These are phyloP conservation scores for Naganishia friedmannii DNA, from an alignment of 768 basidiomycete species.

Conservation along the genomic window DNA sequence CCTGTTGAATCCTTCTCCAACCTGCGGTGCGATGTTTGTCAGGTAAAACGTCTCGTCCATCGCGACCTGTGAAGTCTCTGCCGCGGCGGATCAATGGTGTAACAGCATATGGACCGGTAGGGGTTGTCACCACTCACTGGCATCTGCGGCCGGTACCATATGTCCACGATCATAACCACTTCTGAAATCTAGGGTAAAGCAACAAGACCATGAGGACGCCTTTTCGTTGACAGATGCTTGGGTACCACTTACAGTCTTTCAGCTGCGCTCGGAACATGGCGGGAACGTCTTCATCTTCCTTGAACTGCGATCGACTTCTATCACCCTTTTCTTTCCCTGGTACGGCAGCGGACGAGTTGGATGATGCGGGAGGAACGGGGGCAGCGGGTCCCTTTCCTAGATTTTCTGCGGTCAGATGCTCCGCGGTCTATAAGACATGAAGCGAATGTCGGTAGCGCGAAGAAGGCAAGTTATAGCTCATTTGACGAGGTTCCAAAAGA, in stretches of 20 bases:
- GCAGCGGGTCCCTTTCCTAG: slow-evolving; percentile 29
- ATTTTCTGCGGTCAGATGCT: slow-evolving; percentile 71
- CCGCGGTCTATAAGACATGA: slow-evolving; percentile 69
- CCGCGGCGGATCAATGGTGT: not conserved
- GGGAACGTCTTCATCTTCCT: slow-evolving; percentile 78
- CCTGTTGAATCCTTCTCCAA: slow-evolving; percentile 93
- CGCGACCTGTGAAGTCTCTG: slow-evolving; percentile 59
- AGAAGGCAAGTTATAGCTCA: not conserved
- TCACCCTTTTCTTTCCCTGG: slow-evolving; percentile 31
- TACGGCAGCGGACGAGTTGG: not conserved
- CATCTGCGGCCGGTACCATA: slow-evolving; percentile 98
- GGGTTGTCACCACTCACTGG: slow-evolving; percentile 54
- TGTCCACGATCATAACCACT: slow-evolving; percentile 96
- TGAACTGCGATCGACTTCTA: slow-evolving; percentile 56
- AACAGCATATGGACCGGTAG: not conserved
- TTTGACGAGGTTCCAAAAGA: not conserved
- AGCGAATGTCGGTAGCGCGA: not conserved
- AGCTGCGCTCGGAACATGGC: slow-evolving; percentile 73
- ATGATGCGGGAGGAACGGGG: slow-evolving; percentile 30
- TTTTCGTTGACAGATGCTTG: not conserved
- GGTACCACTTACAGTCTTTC: slow-evolving; percentile 61
- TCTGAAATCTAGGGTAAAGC: slow-evolving; percentile 59
- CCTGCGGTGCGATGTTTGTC: slow-evolving; percentile 96
- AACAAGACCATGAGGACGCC: not conserved
- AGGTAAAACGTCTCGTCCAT: slow-evolving; percentile 96